Base-by-base conservation (phyloP, 179 eudicot species). In the Actinidia arguta region DNA sequence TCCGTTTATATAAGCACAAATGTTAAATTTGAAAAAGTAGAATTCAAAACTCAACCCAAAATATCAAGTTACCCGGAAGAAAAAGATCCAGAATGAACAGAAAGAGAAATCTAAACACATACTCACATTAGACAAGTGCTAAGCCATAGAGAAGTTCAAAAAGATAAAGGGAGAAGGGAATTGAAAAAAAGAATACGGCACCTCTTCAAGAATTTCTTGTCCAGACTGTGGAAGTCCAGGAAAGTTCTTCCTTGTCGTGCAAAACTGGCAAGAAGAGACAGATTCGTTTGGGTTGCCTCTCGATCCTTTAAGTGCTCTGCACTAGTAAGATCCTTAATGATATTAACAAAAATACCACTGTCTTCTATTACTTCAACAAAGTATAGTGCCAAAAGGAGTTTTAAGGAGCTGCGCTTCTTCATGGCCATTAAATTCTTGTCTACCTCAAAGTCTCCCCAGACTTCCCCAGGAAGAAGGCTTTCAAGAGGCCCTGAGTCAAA, bases 361-460 rank as follows among this genome's bases (percentile, higher is more conserved):
- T 95, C 99, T 79, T 95, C 97, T 78, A 92, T 80, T 52, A 95
- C 97, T 61, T 97, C 97, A 84, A 91, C 98, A 85, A 92, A 95
- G 83, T 90, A 97, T 11, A 97, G 89, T 84, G 95, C 99, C 90
- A 94, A 82, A 62, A 97, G 94, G 58, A 97, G 99, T 88, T 95
- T 97, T 78, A 97, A 84, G 47, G 95, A 90, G 86, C 98, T 95
- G 70, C 99, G 98, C 89, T 97, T 97, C 92, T 91, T 97, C 98
- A 95, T 85, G 80, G 98, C 98, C 88, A 89, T 95, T 54, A 87
- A 82, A 80, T 92, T 95, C 86, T 79, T 91, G 83, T 97, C 99
- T 63, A 87, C 85, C 71, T 95, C 98, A 82, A 89, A 70, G 78
- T 95, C 99, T 97, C 98, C 46, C 84, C 86, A 20, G 94, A 86